A percentile compares a stretch with the other conserved stretches of the same genome.
Conservation (phyloP, 1,284 basidiomycete genomes). For the Crucibulum cyathiforme region DNA sequence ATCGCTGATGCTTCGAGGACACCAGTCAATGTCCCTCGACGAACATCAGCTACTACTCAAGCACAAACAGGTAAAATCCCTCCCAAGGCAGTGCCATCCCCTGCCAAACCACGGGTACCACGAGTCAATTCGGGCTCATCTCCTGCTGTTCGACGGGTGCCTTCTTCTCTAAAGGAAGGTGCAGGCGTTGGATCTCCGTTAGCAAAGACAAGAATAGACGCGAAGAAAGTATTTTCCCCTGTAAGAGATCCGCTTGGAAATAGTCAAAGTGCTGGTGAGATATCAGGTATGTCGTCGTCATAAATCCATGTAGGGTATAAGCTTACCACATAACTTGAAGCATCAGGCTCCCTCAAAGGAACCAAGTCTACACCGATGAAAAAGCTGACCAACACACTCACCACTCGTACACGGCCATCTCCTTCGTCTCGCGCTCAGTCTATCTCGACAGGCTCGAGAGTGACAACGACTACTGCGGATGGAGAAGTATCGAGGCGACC, state of each 20-base stretch:
- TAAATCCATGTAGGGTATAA: not conserved
- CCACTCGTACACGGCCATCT: not conserved
- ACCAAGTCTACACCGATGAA: not conserved
- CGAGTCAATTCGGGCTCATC: constrained; percentile 15
- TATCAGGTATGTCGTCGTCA: constrained; percentile 26
- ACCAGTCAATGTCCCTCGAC: constrained; percentile 17
- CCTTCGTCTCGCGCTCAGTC: not conserved
- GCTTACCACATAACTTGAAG: not conserved
- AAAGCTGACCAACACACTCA: not conserved
- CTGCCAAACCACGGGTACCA: constrained; percentile 19
- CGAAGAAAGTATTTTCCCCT: constrained; percentile 47
- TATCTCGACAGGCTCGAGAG: too few species aligned
- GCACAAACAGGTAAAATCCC: constrained; percentile 9
- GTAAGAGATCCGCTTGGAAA: constrained; percentile 50
- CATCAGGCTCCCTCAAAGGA: not conserved
- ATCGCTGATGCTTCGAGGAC: constrained; percentile 9
- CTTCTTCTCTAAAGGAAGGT: constrained; percentile 21
- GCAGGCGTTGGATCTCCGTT: constrained; percentile 5
- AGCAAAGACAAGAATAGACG: constrained; percentile 8
- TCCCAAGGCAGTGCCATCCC: constrained; percentile 25
- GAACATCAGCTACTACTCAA: constrained; percentile 6
- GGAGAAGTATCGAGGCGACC: not conserved
- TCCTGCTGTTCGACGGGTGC: constrained; percentile 20
- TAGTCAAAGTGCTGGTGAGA: constrained; percentile 33
- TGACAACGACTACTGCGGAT: too few species aligned